Percentiles rank a stretch among this genome's conserved stretches.
phyloP scores from a whole-genome alignment of 768 basidiomycete genomes.

The Cystofilobasidium ferigula region DNA sequence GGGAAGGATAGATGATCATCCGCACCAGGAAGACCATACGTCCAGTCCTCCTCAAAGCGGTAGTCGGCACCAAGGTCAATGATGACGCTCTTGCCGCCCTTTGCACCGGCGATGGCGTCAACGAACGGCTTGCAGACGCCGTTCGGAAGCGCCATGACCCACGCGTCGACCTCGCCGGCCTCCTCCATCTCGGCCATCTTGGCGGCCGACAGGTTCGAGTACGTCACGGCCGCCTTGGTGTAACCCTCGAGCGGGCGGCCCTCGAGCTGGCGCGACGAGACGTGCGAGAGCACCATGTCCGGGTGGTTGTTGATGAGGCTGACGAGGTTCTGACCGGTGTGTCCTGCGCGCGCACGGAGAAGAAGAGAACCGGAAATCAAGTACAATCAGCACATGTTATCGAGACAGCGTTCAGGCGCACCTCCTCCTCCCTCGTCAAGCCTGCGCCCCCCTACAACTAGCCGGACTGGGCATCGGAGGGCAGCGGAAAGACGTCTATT shows the following conservation, averaged over 20 bases:
- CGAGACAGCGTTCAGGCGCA: too few species aligned
- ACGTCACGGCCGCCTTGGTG: constrained; percentile 58
- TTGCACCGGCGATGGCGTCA: constrained; percentile 76
- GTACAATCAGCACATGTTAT: neutral
- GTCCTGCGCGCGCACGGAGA: constrained; percentile 41
- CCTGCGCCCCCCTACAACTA: too few species aligned
- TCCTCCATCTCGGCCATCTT: constrained; percentile 85
- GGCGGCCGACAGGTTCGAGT: constrained; percentile 63
- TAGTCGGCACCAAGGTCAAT: constrained; percentile 92
- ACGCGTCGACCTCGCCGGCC: constrained; percentile 82
- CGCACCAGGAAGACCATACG: constrained; percentile 98
- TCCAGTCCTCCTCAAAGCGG: constrained; percentile 88
- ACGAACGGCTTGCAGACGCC: constrained; percentile 94
- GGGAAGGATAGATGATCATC: constrained; percentile 31
- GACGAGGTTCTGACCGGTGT: constrained; percentile 85
- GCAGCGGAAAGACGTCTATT: neutral
- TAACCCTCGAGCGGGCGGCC: constrained; percentile 71
- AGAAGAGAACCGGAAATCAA: neutral
- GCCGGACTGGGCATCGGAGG: too few species aligned
- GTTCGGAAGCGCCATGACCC: constrained; percentile 99
- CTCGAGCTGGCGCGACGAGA: constrained; percentile 87
- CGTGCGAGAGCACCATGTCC: constrained; percentile 77
- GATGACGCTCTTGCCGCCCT: constrained; percentile 58
- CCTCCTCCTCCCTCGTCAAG: too few species aligned
- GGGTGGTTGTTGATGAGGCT: constrained; percentile 80